phyloP scores from a whole-genome alignment of 1,284 basidiomycete species.

The Coniophora puteana region DNA sequence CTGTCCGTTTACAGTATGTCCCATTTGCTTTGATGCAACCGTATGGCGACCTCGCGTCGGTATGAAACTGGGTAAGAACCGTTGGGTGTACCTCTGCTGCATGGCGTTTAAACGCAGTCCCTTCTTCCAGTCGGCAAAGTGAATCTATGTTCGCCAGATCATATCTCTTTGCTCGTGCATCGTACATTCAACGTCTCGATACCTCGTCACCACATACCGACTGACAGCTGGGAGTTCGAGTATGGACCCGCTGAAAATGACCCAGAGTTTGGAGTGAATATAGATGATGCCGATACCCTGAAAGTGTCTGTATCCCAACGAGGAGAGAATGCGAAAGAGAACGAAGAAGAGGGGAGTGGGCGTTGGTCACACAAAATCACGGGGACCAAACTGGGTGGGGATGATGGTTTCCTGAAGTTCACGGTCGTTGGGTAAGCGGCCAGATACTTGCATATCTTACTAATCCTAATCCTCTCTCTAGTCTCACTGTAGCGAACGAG shows the following conservation, averaged over 20 bases:
- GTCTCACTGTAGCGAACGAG: constrained; percentile 89
- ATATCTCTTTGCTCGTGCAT: constrained; percentile 89
- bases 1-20: constrained; percentile 82
- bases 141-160: constrained; percentile 90
- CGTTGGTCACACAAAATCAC: constrained; percentile 81
- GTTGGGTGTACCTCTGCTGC: not conserved
- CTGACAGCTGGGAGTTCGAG: constrained; percentile 83
- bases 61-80: constrained; percentile 72
- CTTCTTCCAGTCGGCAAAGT: constrained; percentile 71
- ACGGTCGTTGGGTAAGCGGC: constrained; percentile 83
- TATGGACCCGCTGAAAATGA: constrained; percentile 77
- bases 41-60: constrained; percentile 90
- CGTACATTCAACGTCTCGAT: constrained; percentile 98
- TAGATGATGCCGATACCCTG: constrained; percentile 16
- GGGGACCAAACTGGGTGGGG: constrained; percentile 69
- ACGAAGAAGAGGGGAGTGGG: constrained; percentile 48
- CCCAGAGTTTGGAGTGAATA: constrained; percentile 55
- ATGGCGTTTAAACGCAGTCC: constrained; percentile 4
- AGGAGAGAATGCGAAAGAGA: constrained; percentile 22
- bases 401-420: constrained; percentile 72
- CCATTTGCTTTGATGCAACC: constrained; percentile 78
- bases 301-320: constrained; percentile 17
- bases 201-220: constrained; percentile 87
- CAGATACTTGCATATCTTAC: no score
- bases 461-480: constrained; percentile 29